Evolutionary conservation across 1,139 yeast genomes (phyloP), one percentile per base, ranked within the genome.

Genomic region (Taiozyma sp.): DNA sequence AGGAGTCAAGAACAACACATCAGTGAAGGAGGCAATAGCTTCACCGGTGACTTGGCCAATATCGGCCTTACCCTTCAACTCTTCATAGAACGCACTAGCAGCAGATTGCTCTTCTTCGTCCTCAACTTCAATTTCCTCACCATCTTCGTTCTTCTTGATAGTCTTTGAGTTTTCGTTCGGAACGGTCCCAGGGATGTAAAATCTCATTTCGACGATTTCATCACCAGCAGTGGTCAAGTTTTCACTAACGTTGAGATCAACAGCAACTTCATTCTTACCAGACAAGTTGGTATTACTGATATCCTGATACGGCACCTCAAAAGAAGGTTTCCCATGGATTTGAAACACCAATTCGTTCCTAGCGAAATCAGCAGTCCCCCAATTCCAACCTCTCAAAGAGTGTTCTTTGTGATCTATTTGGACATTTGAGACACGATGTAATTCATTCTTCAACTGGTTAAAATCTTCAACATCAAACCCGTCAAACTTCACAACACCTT

Each of bases 371-470:
- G 93, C 78, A 57, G 85, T 84, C 51, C 99, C 99, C 99, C 99
- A 93, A 69, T 93, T 93, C 99, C 99, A 93, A 43, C 99, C 99
- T 70, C 97, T 81, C 60, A 93, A 74, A 7, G 97, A 87, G 68
- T 93, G 99, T 63, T 93, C 98, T 62, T 78, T 82, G 57, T 80
- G 85, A 61, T 93, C 98, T 56, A 95, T 75, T 49, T 79, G 79
- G 48, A 89, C 74, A 51, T 74, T 74, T 70, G 91, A 90, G 63
- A 87, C 81, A 60, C 92, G 78, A 64, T 87, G 92, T 60, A 95
- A 75, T 61, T 92, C 96, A 64, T 82, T 87, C 68, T 91, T 92
- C 65, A 93, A 73, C 57, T 87, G 78, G 56, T 83, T 81, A 65
- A 87, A 86, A 65, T 92, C 97, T 55, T 89, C 80, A 30, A 75